These are phyloP conservation scores for Gonapodya sp. DNA, from an alignment of 192 early-diverging fungal genomes.

Conservation along the genomic window DNA sequence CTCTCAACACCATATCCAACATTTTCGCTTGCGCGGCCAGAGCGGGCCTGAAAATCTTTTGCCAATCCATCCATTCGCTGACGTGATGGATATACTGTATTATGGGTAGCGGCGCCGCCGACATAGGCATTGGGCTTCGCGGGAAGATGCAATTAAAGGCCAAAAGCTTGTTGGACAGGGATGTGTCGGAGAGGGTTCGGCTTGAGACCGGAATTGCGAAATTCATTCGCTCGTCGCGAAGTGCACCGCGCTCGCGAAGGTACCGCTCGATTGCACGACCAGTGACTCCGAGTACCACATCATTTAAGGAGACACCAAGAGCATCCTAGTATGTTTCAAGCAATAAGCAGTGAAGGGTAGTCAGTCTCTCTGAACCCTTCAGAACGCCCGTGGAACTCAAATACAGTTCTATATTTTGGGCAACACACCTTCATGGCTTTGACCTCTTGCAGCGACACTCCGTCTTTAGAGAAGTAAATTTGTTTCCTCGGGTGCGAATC, in stretches of 20 bases:
- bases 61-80: neutral
- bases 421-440: neutral
- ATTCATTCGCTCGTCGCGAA: neutral
- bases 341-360: no score
- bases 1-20: neutral
- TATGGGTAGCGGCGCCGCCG: neutral
- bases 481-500: neutral
- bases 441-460: neutral
- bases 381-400: no score
- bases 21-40: neutral
- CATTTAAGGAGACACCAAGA: neutral
- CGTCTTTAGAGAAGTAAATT: neutral
- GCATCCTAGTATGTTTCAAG: no score
- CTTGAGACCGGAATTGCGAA: neutral
- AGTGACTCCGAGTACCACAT: neutral
- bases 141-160: neutral
- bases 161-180: constrained; percentile 2
- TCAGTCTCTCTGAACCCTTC: no score
- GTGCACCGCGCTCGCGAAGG: neutral
- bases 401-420: no score
- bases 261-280: neutral
- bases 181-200: neutral
- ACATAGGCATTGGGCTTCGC: no score
- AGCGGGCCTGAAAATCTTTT: neutral
- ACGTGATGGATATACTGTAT: neutral